Conservation (phyloP, 768 basidiomycete species). For the Collybia sp. region DNA sequence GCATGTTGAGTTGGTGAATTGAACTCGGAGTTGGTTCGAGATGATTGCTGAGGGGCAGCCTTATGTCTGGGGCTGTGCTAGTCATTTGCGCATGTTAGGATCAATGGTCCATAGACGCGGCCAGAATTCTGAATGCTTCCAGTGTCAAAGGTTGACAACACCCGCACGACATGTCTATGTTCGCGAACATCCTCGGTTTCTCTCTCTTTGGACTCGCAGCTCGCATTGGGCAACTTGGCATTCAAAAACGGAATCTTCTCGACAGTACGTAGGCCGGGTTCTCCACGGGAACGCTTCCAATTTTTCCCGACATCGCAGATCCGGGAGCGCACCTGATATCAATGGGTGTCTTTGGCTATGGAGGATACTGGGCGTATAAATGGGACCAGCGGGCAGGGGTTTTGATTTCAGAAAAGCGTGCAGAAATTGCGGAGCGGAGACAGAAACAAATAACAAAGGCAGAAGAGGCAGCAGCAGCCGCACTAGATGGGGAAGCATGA, state of each 20-base stretch:
- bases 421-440: slow-evolving; percentile 51
- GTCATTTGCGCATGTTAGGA: slow-evolving; percentile 24
- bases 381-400: slow-evolving; percentile 63
- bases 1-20: no score
- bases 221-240: slow-evolving; percentile 82
- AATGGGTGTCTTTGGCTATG: slow-evolving; percentile 65
- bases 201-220: slow-evolving; percentile 79
- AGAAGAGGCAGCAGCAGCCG: slow-evolving; percentile 21
- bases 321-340: slow-evolving; percentile 65
- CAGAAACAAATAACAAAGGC: slow-evolving; percentile 26
- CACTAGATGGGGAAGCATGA: slow-evolving; percentile 7
- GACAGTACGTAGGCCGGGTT: slow-evolving; percentile 53
- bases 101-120: background rate
- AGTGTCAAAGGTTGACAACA: background rate
- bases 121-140: background rate
- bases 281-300: background rate
- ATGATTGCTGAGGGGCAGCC: background rate
- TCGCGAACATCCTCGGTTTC: slow-evolving; percentile 71
- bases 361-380: slow-evolving; percentile 69
- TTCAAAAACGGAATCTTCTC: slow-evolving; percentile 76
- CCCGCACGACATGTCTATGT: slow-evolving; percentile 47
- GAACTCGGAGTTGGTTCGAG: no score
- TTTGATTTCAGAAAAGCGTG: slow-evolving; percentile 60
- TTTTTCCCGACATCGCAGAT: slow-evolving; percentile 37
- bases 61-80: slow-evolving; percentile 19